Evolutionary conservation across 805 yeast genomes (phyloP).

Genomic region (Cyberlindnera xishuangbannaensis): DNA sequence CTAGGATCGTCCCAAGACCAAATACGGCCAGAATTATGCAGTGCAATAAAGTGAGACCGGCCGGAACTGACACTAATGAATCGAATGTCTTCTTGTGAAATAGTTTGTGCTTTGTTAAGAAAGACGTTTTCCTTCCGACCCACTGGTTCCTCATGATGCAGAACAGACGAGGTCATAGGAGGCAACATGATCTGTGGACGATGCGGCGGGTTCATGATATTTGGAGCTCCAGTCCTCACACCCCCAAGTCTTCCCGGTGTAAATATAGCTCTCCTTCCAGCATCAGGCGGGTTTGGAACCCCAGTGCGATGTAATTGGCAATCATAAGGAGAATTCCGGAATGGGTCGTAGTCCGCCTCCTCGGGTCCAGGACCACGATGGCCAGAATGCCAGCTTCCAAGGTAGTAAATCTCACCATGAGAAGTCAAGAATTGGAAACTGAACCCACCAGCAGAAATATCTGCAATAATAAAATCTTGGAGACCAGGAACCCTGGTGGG

Average conservation of each 20-base stretch:
- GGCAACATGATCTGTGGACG: neutral
- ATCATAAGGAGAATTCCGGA: neutral
- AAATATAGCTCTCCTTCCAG: constrained; percentile 1
- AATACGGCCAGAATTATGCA: constrained; percentile 42
- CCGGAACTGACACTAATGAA: constrained; percentile 55
- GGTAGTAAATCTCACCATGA: constrained; percentile 48
- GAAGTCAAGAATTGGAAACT: constrained; percentile 53
- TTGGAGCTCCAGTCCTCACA: constrained; percentile 1
- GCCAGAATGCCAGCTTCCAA: constrained; percentile 45
- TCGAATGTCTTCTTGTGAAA: constrained; percentile 18
- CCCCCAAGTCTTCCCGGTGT: constrained; percentile 7
- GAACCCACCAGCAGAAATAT: constrained; percentile 60
- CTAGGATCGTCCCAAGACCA: constrained; percentile 58
- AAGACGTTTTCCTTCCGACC: constrained; percentile 7
- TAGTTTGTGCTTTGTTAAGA: constrained; percentile 19
- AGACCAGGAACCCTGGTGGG: constrained; percentile 36
- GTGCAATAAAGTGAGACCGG: constrained; percentile 55
- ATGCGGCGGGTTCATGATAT: neutral
- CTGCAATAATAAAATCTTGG: constrained; percentile 31
- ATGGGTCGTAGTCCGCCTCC: constrained; percentile 28
- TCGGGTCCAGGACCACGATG: constrained; percentile 36
- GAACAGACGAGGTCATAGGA: neutral
- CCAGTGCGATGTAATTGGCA: neutral
- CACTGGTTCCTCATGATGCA: neutral
- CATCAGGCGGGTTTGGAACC: neutral